These are phyloP conservation scores for Emydomyces testavorans DNA, from an alignment of 2,329 filamentous ascomycete genomes.

Conservation along the genomic window DNA sequence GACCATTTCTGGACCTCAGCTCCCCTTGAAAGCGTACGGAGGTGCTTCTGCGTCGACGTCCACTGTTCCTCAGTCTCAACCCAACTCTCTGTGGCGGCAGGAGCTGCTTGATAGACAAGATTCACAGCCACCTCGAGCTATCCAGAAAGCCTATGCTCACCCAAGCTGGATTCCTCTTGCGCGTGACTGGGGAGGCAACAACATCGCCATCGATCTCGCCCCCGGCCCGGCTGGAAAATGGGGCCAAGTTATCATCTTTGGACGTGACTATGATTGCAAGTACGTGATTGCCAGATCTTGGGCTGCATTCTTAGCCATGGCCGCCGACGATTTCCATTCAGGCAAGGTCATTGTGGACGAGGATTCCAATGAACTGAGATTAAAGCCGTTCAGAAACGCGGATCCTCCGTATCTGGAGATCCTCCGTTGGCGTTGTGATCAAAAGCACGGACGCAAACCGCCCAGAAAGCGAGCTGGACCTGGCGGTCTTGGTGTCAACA, in stretches of 20 bases:
- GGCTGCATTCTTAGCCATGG: constrained; percentile 70
- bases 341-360: constrained; percentile 90
- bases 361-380: constrained; percentile 78
- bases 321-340: constrained; percentile 82
- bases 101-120: constrained; percentile 76
- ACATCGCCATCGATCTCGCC: constrained; percentile 82
- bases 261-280: constrained; percentile 96
- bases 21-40: constrained; percentile 61
- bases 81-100: constrained; percentile 65
- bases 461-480: constrained; percentile 39
- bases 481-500: constrained; percentile 44
- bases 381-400: constrained; percentile 87
- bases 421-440: constrained; percentile 85
- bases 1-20: constrained; percentile 42
- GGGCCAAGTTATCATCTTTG: constrained; percentile 95
- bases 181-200: constrained; percentile 97
- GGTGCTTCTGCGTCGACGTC: constrained; percentile 57
- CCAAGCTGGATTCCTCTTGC: constrained; percentile 91
- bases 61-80: constrained; percentile 43
- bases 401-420: constrained; percentile 93
- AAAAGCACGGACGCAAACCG: constrained; percentile 66
- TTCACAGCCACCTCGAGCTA: constrained; percentile 71
- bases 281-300: constrained; percentile 92
- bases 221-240: constrained; percentile 82
- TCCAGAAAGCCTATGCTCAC: constrained; percentile 89